phyloP scores from a whole-genome alignment of 2,329 filamentous ascomycete species.

The Drechslerella stenobrocha region DNA sequence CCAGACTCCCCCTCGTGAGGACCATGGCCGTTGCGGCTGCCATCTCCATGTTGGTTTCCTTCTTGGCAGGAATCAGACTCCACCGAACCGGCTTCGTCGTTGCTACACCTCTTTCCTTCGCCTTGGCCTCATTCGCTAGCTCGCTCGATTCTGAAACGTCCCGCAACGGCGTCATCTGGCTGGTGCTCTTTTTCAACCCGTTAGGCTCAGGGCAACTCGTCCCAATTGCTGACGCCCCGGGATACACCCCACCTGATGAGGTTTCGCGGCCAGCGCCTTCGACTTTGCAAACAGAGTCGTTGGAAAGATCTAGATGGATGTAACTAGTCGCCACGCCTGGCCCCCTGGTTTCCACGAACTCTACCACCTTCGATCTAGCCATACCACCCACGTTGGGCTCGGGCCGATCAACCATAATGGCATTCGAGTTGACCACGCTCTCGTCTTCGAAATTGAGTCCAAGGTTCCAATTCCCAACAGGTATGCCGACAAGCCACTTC shows the following conservation, averaged over 20 bases:
- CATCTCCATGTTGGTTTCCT: constrained; percentile 1
- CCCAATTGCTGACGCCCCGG: not conserved
- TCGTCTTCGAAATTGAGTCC: constrained; percentile 38
- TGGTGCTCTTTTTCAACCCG: constrained; percentile 1
- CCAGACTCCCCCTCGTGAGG: not conserved
- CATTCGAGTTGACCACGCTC: constrained; percentile 27
- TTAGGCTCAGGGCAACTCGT: not conserved
- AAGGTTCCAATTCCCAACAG: constrained; percentile 32
- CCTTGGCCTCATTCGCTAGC: not conserved
- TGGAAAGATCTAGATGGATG: not conserved
- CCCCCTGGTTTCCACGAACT: no score
- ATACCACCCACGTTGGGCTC: constrained; percentile 27
- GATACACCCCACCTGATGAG: not conserved
- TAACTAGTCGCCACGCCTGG: no score
- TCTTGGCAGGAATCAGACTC: constrained; percentile 1
- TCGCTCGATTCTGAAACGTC: constrained; percentile 20
- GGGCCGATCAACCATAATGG: constrained; percentile 37
- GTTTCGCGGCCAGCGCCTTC: not conserved
- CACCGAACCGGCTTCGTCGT: not conserved
- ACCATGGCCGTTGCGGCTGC: not conserved
- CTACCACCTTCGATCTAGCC: constrained; percentile 18
- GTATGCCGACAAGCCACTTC: constrained; percentile 40
- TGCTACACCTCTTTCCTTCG: constrained; percentile 9
- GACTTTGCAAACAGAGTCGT: not conserved
- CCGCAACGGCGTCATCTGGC: not conserved